A percentile compares a stretch with the other conserved stretches of the same genome.
Evolutionary conservation across 2,329 filamentous ascomycete genomes (phyloP).

Genomic region (Tetracladium maxilliforme): DNA sequence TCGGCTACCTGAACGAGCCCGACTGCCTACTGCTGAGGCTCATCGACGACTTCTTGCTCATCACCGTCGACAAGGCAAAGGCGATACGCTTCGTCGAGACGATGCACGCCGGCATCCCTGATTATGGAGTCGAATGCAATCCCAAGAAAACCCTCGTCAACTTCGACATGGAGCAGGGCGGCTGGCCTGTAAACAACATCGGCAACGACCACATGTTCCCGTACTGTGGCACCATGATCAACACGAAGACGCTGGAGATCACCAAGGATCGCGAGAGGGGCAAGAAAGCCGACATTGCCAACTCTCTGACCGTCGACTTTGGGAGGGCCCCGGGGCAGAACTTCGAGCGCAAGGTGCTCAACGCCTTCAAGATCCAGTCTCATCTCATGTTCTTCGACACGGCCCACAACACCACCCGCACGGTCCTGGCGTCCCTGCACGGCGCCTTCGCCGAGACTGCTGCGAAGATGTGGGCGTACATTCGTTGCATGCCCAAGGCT

Average conservation of each 20-base stretch:
- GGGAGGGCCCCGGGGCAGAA: constrained; percentile 57
- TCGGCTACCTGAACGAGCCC: constrained; percentile 46
- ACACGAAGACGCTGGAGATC: constrained; percentile 62
- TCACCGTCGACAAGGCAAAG: constrained; percentile 54
- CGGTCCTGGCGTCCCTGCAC: constrained; percentile 61
- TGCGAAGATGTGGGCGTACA: constrained; percentile 55
- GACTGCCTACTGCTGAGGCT: constrained; percentile 63
- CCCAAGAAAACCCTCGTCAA: constrained; percentile 71
- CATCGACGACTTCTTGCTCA: constrained; percentile 85
- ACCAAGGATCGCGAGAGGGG: constrained; percentile 47
- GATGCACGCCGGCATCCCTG: constrained; percentile 67
- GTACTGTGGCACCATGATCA: constrained; percentile 73
- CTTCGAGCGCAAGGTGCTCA: constrained; percentile 68
- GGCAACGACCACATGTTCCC: constrained; percentile 47
- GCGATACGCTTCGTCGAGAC: constrained; percentile 58
- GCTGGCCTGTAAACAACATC: constrained; percentile 20
- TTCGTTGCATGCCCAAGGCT: constrained; percentile 36
- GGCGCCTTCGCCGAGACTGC: constrained; percentile 66
- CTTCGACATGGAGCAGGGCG: constrained; percentile 51
- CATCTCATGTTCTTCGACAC: constrained; percentile 77
- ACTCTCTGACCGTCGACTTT: constrained; percentile 69
- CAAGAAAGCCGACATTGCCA: constrained; percentile 35
- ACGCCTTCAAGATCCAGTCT: constrained; percentile 69
- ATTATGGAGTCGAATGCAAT: constrained; percentile 71
- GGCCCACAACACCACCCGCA: constrained; percentile 53